Base-by-base conservation (phyloP, 768 basidiomycete species). In the Grammothele lineata region DNA sequence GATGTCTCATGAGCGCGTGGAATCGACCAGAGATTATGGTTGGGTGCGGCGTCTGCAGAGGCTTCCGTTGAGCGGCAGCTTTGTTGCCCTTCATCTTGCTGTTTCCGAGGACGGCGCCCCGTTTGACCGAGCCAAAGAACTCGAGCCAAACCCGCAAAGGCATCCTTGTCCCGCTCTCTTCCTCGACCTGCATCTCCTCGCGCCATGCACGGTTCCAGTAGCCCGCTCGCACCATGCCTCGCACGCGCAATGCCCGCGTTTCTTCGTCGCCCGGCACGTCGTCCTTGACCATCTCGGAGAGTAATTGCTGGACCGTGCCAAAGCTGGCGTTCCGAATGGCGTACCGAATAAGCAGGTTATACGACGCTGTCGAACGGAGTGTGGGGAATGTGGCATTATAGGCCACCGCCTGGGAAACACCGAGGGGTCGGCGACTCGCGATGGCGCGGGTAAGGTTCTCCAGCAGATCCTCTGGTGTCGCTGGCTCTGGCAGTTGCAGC, bases 61-160 rank as follows among this genome's bases (percentile, higher is more conserved):
- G 4, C 17, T 44, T 18, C 23, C 23, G 7, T 9, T 17, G 33
- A 36, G 8, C 37, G 37, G 41, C 26, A 4, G 26, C 32, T 5
- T 7, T 21, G 35, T 19, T 38, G 12, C 41, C 36, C 15, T 33
- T 38, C 22, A 33, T 32, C 12, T 23, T n/a, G 10, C 27, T 2
- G 5, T 19, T 9, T 22, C 22, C 23, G 32, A 24, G 7, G 24
- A 48, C 45, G 9, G 52, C 52, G 10, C 52, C 49, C 19, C 39
- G 40, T 33, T 57, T 54, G 42, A 39, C 21, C 14, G 37, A 32
- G 39, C 51, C 45, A 19, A 79, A 75, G 53, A 87, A 76, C 51
- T 87, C 83, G 36, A 78, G 48, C 84, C 82, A 86, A 41, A 87
- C 61, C 4, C 65, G 58, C 22, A 78, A 66, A 22, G 74, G 76